These are phyloP conservation scores for Irpex lacteus DNA, from an alignment of 1,284 basidiomycete species.

Conservation along the genomic window DNA sequence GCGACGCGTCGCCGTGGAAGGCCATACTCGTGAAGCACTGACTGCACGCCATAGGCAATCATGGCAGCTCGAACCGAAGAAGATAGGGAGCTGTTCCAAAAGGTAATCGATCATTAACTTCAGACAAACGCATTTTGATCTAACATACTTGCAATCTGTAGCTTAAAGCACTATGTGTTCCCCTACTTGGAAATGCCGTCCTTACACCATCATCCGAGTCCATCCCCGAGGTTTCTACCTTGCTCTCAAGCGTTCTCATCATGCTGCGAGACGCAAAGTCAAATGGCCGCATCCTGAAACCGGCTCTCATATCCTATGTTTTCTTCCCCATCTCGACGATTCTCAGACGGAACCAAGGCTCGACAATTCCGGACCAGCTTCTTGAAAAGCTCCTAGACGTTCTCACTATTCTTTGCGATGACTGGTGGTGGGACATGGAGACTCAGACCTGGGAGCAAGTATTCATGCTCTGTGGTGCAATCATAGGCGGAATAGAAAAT, in stretches of 20 bases:
- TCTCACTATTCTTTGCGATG: conserved; percentile 59
- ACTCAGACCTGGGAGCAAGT: conserved; percentile 76
- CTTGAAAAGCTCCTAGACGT: conserved; percentile 72
- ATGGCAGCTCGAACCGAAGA: neutral
- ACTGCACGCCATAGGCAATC: neutral
- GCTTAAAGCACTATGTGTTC: conserved; percentile 78
- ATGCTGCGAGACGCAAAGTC: conserved; percentile 44
- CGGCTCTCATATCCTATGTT: conserved; percentile 76
- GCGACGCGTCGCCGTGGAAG: too few relatives aligned
- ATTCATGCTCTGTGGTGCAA: conserved; percentile 76
- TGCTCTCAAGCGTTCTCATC: conserved; percentile 52
- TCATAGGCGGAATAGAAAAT: conserved; percentile 57
- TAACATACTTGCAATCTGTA: conserved; percentile 27
- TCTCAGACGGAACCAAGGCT: conserved; percentile 67
- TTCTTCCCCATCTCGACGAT: conserved; percentile 86
- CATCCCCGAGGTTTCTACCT: conserved; percentile 44
- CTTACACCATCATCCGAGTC: conserved; percentile 54
- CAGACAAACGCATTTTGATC: neutral
- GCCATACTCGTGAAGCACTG: too few relatives aligned
- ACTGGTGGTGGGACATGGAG: conserved; percentile 78
- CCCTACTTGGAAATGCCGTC: conserved; percentile 66
- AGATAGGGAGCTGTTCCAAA: conserved; percentile 8
- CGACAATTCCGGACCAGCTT: conserved; percentile 73
- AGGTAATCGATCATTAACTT: conserved; percentile 2
- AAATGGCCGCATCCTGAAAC: conserved; percentile 41